Conservation (phyloP, 2,329 filamentous ascomycete species). For the Drechslera avenae region DNA sequence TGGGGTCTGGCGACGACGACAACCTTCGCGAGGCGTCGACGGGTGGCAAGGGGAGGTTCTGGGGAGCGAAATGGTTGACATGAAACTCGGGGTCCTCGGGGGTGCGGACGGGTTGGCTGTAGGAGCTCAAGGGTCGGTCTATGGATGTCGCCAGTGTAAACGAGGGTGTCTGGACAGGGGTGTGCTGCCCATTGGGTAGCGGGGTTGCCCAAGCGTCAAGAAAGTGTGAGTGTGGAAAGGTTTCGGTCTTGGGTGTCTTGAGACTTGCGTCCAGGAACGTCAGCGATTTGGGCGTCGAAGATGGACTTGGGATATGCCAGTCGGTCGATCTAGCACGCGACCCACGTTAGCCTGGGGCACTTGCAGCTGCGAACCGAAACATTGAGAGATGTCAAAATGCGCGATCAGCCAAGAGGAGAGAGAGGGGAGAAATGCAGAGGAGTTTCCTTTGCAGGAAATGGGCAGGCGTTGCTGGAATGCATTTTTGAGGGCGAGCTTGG, state of each 20-base stretch:
- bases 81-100: constrained; percentile 58
- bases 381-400: constrained; percentile 7
- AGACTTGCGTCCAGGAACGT: constrained; percentile 49
- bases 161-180: constrained; percentile 50
- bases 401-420: constrained; percentile 14
- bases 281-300: constrained; percentile 54
- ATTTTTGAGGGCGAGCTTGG: constrained; percentile 25
- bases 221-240: constrained; percentile 52
- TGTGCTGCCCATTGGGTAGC: constrained; percentile 48
- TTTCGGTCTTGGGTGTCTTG: constrained; percentile 54
- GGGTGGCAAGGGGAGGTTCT: constrained; percentile 61
- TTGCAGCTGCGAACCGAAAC: constrained; percentile 19
- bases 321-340: constrained; percentile 50
- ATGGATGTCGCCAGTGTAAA: constrained; percentile 45
- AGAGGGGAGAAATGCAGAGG: constrained; percentile 7
- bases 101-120: constrained; percentile 42
- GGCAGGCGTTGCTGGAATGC: constrained; percentile 23
- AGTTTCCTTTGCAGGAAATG: constrained; percentile 9
- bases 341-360: constrained; percentile 43
- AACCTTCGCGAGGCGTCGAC: constrained; percentile 65
- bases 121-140: constrained; percentile 43
- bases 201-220: constrained; percentile 58
- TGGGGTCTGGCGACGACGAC: constrained; percentile 61
- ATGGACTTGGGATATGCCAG: constrained; percentile 58
- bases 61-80: constrained; percentile 65